These are phyloP conservation scores for Domatiomyces globalis DNA, from an alignment of 2,329 filamentous ascomycete genomes.

Conservation along the genomic window DNA sequence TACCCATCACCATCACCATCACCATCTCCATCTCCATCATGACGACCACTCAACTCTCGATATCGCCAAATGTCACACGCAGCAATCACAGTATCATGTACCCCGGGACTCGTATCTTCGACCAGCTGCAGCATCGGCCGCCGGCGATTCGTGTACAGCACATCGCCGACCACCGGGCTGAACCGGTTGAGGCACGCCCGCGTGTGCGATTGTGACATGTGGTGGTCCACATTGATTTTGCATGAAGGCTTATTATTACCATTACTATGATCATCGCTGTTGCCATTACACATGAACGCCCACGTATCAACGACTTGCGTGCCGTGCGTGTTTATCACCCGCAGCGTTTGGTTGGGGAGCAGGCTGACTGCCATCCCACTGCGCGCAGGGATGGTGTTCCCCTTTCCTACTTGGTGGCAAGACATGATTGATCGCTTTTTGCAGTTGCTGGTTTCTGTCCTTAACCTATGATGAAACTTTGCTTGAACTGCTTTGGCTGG, in stretches of 20 bases:
- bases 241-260: too few relatives aligned
- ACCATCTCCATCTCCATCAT: too few relatives aligned
- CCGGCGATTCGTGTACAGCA: constrained; percentile 25
- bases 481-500: too few relatives aligned
- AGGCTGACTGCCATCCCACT: constrained; percentile 29
- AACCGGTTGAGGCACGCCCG: constrained; percentile 23
- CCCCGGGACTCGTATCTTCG: constrained; percentile 26
- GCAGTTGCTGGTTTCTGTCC: too few relatives aligned
- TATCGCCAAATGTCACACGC: constrained; percentile 30
- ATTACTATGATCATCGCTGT: neutral
- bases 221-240: constrained; percentile 5
- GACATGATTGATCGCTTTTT: neutral
- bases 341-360: constrained; percentile 27
- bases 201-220: constrained; percentile 28
- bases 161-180: constrained; percentile 21
- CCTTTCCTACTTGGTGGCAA: neutral
- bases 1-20: constrained; percentile 8
- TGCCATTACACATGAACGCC: constrained; percentile 23
- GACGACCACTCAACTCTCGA: constrained; percentile 20
- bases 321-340: constrained; percentile 35
- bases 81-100: constrained; percentile 30
- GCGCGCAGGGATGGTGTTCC: constrained; percentile 29
- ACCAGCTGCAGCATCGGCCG: constrained; percentile 25
- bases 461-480: too few relatives aligned
- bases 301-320: constrained; percentile 39